phyloP scores from a whole-genome alignment of 371 early-diverging fungal species.

The Mortierella sp. region DNA sequence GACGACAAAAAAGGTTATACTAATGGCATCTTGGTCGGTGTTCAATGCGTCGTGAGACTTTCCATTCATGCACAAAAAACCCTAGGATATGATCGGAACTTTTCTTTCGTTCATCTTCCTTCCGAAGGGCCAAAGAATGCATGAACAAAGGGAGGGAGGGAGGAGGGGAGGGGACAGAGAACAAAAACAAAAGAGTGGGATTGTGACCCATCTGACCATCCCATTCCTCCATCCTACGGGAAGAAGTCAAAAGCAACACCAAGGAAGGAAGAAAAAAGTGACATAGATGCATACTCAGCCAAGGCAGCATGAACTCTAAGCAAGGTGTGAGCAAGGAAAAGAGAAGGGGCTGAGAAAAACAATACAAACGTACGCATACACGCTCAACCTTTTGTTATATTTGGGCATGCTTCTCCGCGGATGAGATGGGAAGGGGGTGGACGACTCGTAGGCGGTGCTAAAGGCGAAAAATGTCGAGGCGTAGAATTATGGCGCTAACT shows the following conservation, averaged over 20 bases:
- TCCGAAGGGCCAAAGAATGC: no score
- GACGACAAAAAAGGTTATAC: no score
- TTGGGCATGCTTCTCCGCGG: neutral
- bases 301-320: neutral
- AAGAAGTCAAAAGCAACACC: neutral
- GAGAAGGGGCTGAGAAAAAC: slow-evolving; percentile 3
- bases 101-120: no score
- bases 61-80: no score
- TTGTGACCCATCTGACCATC: neutral
- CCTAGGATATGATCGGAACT: no score
- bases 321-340: neutral
- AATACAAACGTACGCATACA: neutral
- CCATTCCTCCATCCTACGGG: neutral
- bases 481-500: no score
- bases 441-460: neutral
- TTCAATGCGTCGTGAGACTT: no score
- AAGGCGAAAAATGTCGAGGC: neutral
- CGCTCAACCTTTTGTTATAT: neutral
- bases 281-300: neutral
- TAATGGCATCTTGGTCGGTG: no score
- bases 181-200: no score
- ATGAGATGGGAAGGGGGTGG: neutral
- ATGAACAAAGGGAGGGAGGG: no score
- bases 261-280: neutral
- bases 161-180: no score